phyloP scores from a whole-genome alignment of 345 rosid genomes.

The Eucalyptus fibrosa region DNA sequence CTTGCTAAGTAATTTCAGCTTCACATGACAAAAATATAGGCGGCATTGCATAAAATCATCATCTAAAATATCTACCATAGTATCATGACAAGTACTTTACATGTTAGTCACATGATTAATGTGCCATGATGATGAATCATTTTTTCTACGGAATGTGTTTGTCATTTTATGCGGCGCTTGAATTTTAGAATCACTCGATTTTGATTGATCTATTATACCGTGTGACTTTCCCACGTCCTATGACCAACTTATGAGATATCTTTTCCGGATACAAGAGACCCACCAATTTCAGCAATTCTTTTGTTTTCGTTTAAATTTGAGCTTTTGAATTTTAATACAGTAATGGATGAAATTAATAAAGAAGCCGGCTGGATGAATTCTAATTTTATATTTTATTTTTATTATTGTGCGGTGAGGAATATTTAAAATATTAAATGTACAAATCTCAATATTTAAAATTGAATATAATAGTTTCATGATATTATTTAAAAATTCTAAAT shows the following conservation, averaged over 20 bases:
- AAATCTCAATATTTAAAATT: not conserved
- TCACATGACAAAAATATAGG: not conserved
- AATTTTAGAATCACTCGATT: not conserved
- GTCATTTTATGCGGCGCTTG: rapidly evolving
- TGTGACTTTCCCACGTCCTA: not conserved
- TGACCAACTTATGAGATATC: not conserved
- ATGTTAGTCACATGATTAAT: not conserved
- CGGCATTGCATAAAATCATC: not conserved
- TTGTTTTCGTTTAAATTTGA: not conserved
- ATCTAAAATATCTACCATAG: not conserved
- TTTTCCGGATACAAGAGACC: not conserved
- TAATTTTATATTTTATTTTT: no score
- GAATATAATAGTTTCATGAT: no score
- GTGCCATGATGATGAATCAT: no score
- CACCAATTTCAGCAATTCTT: not conserved
- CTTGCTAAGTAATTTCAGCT: not conserved
- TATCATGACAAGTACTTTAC: no score
- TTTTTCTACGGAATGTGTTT: no score
- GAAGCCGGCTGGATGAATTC: not conserved
- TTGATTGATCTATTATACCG: not conserved
- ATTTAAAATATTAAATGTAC: not conserved
- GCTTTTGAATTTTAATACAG: no score
- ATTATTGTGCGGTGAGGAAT: not conserved
- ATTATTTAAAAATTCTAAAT: not conserved
- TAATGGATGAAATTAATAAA: not conserved